Percentiles rank a stretch among this genome's conserved stretches.
phyloP scores from a whole-genome alignment of 148 eudicot genomes.

The Rhododendron henanense region DNA sequence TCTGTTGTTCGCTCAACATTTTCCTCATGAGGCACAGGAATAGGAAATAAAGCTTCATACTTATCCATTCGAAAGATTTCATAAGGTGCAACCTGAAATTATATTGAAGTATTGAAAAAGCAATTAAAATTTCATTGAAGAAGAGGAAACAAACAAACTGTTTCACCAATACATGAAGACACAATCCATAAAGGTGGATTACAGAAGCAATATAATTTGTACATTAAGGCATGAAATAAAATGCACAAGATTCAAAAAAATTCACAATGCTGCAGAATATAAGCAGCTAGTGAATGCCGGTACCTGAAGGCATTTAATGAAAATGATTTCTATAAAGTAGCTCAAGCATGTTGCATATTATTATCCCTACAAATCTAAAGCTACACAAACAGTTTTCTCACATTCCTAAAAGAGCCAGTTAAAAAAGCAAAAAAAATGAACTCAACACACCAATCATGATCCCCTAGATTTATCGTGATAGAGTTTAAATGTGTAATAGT shows the following conservation, averaged over 20 bases:
- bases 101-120: background rate
- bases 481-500: no score
- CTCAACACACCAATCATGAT: background rate
- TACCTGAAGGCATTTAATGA: background rate
- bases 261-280: background rate
- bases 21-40: constrained; percentile 32
- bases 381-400: background rate
- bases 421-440: background rate
- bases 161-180: background rate
- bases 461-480: background rate
- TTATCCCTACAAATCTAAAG: background rate
- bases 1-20: constrained; percentile 28
- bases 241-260: background rate
- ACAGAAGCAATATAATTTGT: background rate
- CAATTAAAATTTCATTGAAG: background rate
- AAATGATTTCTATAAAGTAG: background rate
- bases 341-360: background rate
- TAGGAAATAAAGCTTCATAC: constrained; percentile 46
- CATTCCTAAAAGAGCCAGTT: background rate
- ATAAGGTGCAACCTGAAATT: constrained; percentile 63
- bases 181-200: background rate
- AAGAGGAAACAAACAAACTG: background rate
- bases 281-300: background rate
- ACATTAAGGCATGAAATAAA: background rate
- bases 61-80: constrained; percentile 67